Base-by-base conservation (phyloP, 192 early-diverging fungal genomes). In the Linderina pennispora region DNA sequence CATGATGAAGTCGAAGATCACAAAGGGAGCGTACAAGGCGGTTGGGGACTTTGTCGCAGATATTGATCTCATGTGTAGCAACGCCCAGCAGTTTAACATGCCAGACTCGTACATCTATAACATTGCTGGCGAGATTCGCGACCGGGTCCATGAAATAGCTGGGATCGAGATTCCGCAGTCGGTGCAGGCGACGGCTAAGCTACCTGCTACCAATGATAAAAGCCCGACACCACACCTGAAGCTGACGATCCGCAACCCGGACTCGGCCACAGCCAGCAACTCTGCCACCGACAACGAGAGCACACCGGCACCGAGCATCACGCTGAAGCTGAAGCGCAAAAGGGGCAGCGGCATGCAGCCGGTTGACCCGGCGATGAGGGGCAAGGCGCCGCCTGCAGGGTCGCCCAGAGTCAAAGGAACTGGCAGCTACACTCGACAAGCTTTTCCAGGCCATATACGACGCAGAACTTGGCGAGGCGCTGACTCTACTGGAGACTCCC, bases 31-130 rank as follows among this genome's bases (percentile, higher is more conserved):
- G 36, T 96, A 96, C 61, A 71, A 78, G 33, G 56, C 62, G 23
- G 54, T 82, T 1, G 24, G 58, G 10, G 72, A 78, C 38, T 94
- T 94, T 63, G 65, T 76, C 19, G 74, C 77, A 6, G 96, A 99
- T 50, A 83, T 92, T 43, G 59, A 83, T 41, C 58, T 89, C 21
- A 90, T 99, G 89, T 92, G 88, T 59, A 49, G 80, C 59, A 99
- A 99, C 55, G 96, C 96, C 4, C 80, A 83, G 62, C 85, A 69
- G 13, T 99, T 89, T 66, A 99, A 99, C 56, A 75, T 72, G 22
- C 69, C 69, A 1, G 69, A 53, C 4, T 72, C 69, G 28, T 65
- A 72, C 22, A 65, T 72, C 15, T 60, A 62, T 40, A 62, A 65
- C 21, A 23, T 56, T 16, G 69, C 69, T 20, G 69, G 58, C 20